phyloP scores from a whole-genome alignment of 176 grass and related monocot genomes.

The Phoenix dactylifera region DNA sequence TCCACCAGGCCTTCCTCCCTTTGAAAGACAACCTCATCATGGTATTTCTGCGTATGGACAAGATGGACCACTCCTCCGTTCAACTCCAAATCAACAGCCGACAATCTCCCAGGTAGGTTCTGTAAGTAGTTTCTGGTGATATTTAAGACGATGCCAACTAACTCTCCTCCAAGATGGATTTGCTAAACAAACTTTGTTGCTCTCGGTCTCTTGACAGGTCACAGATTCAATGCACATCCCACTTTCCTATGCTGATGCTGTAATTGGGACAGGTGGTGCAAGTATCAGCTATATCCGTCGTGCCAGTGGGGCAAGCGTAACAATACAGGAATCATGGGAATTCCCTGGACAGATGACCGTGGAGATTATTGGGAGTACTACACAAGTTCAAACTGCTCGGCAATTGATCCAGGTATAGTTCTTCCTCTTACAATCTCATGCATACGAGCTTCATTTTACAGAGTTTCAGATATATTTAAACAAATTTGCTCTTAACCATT shows the following conservation, averaged over 20 bases:
- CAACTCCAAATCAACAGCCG: conserved; percentile 51
- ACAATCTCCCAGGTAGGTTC: conserved; percentile 53
- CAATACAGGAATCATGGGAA: conserved; percentile 88
- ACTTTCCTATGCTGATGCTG: conserved; percentile 90
- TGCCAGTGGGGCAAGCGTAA: conserved; percentile 90
- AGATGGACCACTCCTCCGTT: conserved; percentile 32
- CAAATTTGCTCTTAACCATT: neutral
- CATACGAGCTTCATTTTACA: neutral
- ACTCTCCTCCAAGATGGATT: no score
- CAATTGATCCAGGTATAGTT: conserved; percentile 75
- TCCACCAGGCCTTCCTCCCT: conserved; percentile 47
- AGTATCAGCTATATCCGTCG: conserved; percentile 92
- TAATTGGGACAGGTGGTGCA: conserved; percentile 80
- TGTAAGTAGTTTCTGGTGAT: conserved; percentile 8
- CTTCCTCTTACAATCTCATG: neutral
- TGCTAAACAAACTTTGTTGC: no score
- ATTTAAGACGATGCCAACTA: neutral
- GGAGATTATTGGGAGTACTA: conserved; percentile 66
- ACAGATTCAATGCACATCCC: conserved; percentile 91
- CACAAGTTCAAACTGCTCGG: conserved; percentile 95
- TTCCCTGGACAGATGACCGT: conserved; percentile 94
- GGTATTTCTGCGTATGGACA: conserved; percentile 73
- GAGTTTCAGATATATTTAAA: neutral
- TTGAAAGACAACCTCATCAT: conserved; percentile 74
- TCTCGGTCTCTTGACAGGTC: conserved; percentile 31